A percentile compares a stretch with the other conserved stretches of the same genome.
These are phyloP conservation scores for Baudoinia panamericana DNA, from an alignment of 495 filamentous ascomycete species.

Conservation along the genomic window DNA sequence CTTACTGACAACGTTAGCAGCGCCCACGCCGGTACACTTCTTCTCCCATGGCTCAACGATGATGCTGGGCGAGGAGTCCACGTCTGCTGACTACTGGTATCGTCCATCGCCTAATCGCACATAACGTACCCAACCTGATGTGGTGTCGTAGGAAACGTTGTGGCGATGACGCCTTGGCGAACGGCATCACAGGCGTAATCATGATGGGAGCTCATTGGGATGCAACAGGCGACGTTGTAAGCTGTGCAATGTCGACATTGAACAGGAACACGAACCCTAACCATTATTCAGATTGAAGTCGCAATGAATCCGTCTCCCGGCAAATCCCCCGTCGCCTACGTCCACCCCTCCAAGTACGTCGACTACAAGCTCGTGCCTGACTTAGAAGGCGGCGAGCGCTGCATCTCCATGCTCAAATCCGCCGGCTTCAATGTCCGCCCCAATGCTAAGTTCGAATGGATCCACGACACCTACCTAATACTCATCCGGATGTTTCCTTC, in stretches of 20 bases:
- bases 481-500: constrained; percentile 50
- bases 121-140: too few species aligned
- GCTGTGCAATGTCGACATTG: too few species aligned
- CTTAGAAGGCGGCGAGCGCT: constrained; percentile 34
- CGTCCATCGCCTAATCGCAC: too few species aligned
- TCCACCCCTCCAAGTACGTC: constrained; percentile 45
- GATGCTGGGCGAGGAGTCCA: constrained; percentile 50
- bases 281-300: constrained; percentile 43
- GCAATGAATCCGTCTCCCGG: constrained; percentile 41
- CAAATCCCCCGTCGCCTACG: constrained; percentile 46
- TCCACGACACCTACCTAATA: constrained; percentile 52
- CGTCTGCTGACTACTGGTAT: constrained; percentile 48
- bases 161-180: constrained; percentile 43
- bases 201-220: constrained; percentile 60
- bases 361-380: constrained; percentile 44
- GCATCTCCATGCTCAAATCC: constrained; percentile 33
- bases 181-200: constrained; percentile 44
- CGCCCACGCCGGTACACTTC: constrained; percentile 45
- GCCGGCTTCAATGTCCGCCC: constrained; percentile 38
- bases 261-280: too few species aligned
- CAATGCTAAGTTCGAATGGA: constrained; percentile 46
- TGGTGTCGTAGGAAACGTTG: too few species aligned
- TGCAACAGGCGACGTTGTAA: constrained; percentile 27
- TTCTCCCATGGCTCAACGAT: constrained; percentile 57
- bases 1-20: background rate